Percentiles rank a stretch among this genome's conserved stretches.
Conservation (phyloP, 2,329 filamentous ascomycete genomes). For the Metarhizium anisopliae region DNA sequence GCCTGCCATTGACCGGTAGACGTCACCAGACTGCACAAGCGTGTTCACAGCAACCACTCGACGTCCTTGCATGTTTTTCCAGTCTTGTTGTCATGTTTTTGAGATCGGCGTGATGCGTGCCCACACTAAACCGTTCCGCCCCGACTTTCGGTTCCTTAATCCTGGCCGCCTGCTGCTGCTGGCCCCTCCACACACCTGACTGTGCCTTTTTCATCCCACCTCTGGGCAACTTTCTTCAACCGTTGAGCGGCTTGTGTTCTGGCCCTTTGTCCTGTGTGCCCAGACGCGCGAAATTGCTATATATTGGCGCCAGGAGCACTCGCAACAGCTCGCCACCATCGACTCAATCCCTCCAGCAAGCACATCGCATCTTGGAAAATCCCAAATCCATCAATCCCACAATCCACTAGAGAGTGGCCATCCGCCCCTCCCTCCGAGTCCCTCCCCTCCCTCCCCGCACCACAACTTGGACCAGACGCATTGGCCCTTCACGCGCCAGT, state of each 20-base stretch:
- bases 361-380: background rate
- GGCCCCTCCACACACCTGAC: background rate
- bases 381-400: slow-evolving; percentile 6
- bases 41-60: background rate
- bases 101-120: background rate
- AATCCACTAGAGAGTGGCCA: slow-evolving; percentile 4
- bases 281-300: background rate
- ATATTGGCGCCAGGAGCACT: background rate
- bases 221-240: background rate
- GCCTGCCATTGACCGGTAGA: background rate
- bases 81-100: background rate
- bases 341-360: background rate
- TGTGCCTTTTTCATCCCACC: background rate
- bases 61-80: background rate
- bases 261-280: background rate
- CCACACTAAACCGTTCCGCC: background rate
- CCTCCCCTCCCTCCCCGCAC: slow-evolving; percentile 7
- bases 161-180: background rate
- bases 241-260: background rate
- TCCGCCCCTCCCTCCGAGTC: slow-evolving; percentile 3
- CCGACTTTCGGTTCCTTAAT: background rate
- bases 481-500: slow-evolving; percentile 8
- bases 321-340: background rate
- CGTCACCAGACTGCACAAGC: background rate
- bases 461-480: slow-evolving; percentile 2